These are phyloP conservation scores for Catharanthus roseus DNA, from an alignment of 257 asterid genomes.

Conservation along the genomic window DNA sequence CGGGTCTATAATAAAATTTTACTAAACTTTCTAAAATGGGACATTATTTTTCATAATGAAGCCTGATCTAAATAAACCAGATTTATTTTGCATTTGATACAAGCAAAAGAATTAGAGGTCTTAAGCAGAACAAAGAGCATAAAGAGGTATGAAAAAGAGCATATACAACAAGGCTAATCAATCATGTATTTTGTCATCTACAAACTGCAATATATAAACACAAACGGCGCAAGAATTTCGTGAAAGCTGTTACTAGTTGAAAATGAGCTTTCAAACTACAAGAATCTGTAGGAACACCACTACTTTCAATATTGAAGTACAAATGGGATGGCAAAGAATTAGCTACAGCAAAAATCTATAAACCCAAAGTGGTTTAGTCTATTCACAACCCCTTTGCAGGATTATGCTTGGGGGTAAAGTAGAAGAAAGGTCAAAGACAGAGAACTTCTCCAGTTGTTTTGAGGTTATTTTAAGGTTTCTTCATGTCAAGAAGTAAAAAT, in stretches of 20 bases:
- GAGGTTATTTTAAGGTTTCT: conserved; percentile 2
- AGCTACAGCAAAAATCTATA: conserved; percentile 12
- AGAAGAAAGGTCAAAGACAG: background rate
- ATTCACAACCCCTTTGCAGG: conserved; percentile 23
- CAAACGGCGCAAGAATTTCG: background rate
- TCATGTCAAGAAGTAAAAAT: conserved; percentile 41
- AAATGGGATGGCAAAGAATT: conserved; percentile 12
- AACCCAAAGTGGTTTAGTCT: conserved; percentile 12
- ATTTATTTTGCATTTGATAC: too few relatives aligned
- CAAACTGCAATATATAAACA: background rate
- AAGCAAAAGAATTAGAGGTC: too few relatives aligned
- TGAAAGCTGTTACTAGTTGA: background rate
- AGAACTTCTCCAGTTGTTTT: background rate
- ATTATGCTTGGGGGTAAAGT: conserved; percentile 1
- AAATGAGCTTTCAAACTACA: background rate
- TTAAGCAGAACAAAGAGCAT: too few relatives aligned
- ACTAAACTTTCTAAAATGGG: too few relatives aligned
- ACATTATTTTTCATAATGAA: too few relatives aligned
- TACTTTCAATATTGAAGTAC: conserved; percentile 6
- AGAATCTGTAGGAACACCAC: background rate
- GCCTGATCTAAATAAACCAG: too few relatives aligned
- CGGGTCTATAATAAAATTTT: too few relatives aligned
- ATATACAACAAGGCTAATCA: background rate
- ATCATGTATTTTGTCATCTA: background rate
- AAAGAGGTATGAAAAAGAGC: background rate